phyloP scores from a whole-genome alignment of 345 rosid species.

The Rubroshorea leprosula region DNA sequence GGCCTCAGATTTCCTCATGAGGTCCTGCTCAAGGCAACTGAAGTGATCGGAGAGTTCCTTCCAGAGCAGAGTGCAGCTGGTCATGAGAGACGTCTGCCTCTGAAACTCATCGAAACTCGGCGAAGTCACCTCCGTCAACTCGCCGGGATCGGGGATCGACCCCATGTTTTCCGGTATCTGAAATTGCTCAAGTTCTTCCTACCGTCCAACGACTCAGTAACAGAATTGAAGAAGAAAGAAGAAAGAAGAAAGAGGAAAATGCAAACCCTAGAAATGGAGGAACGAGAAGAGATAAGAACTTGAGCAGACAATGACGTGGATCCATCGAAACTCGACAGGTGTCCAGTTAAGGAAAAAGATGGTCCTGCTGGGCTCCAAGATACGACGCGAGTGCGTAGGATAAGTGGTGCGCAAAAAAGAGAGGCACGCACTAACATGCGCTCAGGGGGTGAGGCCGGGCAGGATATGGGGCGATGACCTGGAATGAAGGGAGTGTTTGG shows the following conservation, averaged over 20 bases:
- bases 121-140: conserved; percentile 60
- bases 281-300: conserved; percentile 2
- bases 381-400: too few relatives aligned
- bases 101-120: conserved; percentile 96
- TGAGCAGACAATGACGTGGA: conserved; percentile 11
- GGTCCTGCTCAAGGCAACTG: conserved; percentile 67
- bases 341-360: too few relatives aligned
- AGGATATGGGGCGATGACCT: too few relatives aligned
- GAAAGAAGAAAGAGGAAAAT: not conserved
- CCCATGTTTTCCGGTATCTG: conserved; percentile 47
- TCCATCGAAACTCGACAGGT: too few relatives aligned
- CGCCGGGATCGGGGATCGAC: conserved; percentile 97
- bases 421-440: too few relatives aligned
- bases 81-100: conserved; percentile 88
- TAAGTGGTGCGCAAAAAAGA: too few relatives aligned
- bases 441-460: too few relatives aligned
- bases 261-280: too few relatives aligned
- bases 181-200: not conserved
- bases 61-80: conserved; percentile 98
- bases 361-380: too few relatives aligned
- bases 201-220: conserved; percentile 18
- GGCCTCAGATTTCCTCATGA: conserved; percentile 79
- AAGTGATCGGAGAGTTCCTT: conserved; percentile 97
- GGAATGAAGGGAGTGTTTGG: too few relatives aligned
- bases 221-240: not conserved